phyloP scores from a whole-genome alignment of 805 yeast species.

The Zygosaccharomyces bisporus region DNA sequence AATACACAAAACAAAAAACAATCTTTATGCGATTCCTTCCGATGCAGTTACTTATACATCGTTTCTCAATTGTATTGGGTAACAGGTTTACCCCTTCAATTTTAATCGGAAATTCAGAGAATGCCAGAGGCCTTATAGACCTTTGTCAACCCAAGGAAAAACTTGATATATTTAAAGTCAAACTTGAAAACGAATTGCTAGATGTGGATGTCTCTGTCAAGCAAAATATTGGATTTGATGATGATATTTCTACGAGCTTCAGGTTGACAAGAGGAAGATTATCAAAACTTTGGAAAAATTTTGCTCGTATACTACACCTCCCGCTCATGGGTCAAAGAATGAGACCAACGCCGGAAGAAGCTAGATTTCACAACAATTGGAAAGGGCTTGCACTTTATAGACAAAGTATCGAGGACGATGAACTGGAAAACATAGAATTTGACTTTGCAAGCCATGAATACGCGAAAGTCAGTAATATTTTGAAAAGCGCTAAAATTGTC shows the following conservation, averaged over 20 bases:
- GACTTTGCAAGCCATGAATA: slow-evolving; percentile 57
- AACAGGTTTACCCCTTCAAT: slow-evolving; percentile 74
- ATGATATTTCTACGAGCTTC: slow-evolving; percentile 27
- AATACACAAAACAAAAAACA: slow-evolving; percentile 12
- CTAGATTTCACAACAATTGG: slow-evolving; percentile 49
- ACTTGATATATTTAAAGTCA: slow-evolving; percentile 55
- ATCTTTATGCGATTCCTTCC: slow-evolving; percentile 50
- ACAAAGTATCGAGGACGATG: slow-evolving; percentile 38
- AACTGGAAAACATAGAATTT: slow-evolving; percentile 31
- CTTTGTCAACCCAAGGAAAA: slow-evolving; percentile 42
- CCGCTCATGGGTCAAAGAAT: background rate
- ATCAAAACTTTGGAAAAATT: slow-evolving; percentile 25
- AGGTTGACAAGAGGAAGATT: slow-evolving; percentile 20
- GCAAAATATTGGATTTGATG: slow-evolving; percentile 66
- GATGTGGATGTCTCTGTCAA: slow-evolving; percentile 58
- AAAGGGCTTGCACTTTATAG: slow-evolving; percentile 68
- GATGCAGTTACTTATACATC: slow-evolving; percentile 51
- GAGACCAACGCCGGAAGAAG: slow-evolving; percentile 13
- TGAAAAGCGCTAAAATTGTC: slow-evolving; percentile 56
- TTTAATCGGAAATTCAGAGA: slow-evolving; percentile 55
- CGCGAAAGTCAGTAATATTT: slow-evolving; percentile 68
- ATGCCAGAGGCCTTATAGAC: slow-evolving; percentile 57
- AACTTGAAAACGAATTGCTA: slow-evolving; percentile 43
- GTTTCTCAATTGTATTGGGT: slow-evolving; percentile 76
- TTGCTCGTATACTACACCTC: slow-evolving; percentile 14